Evolutionary conservation across 176 grass and related monocot species (phyloP), one percentile per base, ranked within the genome.

Genomic region (Cenchrus purpureus): DNA sequence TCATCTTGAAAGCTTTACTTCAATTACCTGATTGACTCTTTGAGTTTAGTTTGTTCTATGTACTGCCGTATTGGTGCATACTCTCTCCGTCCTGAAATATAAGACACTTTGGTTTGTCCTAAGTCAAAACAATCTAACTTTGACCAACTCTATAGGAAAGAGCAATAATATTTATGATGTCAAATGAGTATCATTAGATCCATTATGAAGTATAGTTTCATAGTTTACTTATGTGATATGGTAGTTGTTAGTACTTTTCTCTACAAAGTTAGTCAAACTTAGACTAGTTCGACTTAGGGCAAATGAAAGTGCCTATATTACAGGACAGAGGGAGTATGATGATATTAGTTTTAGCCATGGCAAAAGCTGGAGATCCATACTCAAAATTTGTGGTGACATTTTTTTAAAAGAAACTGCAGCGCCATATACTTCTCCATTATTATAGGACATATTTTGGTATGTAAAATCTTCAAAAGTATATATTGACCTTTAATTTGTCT

Each of bases 311-410:
- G 25, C 25, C 25, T 25, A 25, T 25, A 25, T 25, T 25, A 25
- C 25, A 25, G 25, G 25, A 25, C 25, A 25, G 25, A 25, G 25
- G 25, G 25, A 25, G 25, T 25, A 50, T 66, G 63, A 19, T 68
- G 78, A n/a, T 73, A 66, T 61, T 83, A 64, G 61, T 83, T 31
- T 79, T 25, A 29, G 62, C 25, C 32, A 76, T 76, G 53, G 15
- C 68, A 74, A 75, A 48, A 22, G 46, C 49, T 40, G 15, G 67
- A 71, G 37, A 65, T 64, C 29, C 61, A 25, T 79, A 48, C 43
- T 83, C 78, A 12, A 79, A 57, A 57, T 44, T 77, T 88, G 14
- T 78, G 28, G 15, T 40, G 16, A 16, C 34, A 32, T 60, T 29
- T 48, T 29, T 19, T 64, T n/a, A 28, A 10, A 50, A 34, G 34